Conservation (phyloP, 441 rosid genomes). For the Pelargonium cotyledonis region DNA sequence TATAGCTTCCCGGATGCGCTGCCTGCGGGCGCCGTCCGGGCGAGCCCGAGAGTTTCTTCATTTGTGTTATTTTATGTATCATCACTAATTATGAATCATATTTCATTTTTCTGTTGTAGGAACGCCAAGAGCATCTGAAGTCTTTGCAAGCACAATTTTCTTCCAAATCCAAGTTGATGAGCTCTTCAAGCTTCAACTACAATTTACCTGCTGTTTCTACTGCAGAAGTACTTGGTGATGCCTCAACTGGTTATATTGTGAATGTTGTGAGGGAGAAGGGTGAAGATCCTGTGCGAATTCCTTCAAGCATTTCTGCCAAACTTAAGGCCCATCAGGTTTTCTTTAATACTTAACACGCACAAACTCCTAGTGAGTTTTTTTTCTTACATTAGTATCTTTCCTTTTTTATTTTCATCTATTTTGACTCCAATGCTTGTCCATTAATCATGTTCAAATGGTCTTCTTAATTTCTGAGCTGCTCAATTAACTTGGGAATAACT, state of each 20-base stretch:
- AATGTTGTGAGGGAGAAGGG: conserved; percentile 98
- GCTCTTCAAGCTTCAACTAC: conserved; percentile 41
- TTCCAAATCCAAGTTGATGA: conserved; percentile 50
- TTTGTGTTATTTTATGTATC: no score
- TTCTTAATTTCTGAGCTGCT: not conserved
- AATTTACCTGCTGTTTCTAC: conserved; percentile 58
- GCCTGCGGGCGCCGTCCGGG: no score
- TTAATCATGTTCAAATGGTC: not conserved
- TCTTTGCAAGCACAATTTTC: conserved; percentile 73
- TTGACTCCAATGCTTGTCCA: not conserved
- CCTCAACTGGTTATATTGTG: conserved; percentile 78
- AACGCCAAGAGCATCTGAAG: conserved; percentile 95
- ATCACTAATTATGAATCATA: conserved; percentile 16
- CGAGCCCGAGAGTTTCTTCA: no score
- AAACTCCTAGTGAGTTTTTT: not conserved
- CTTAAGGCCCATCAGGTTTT: conserved; percentile 90
- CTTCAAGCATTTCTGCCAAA: conserved; percentile 82
- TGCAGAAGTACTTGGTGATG: conserved; percentile 80
- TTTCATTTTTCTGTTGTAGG: conserved; percentile 44
- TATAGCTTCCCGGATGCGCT: no score
- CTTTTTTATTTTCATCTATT: not conserved
- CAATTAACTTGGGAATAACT: not conserved
- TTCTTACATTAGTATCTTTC: not conserved
- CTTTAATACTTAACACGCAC: conserved; percentile 15
- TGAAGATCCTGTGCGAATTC: conserved; percentile 90